Evolutionary conservation across 2,329 filamentous ascomycete species (phyloP), one percentile per base, ranked within the genome.

Genomic region (Xenoacremonium recifei): DNA sequence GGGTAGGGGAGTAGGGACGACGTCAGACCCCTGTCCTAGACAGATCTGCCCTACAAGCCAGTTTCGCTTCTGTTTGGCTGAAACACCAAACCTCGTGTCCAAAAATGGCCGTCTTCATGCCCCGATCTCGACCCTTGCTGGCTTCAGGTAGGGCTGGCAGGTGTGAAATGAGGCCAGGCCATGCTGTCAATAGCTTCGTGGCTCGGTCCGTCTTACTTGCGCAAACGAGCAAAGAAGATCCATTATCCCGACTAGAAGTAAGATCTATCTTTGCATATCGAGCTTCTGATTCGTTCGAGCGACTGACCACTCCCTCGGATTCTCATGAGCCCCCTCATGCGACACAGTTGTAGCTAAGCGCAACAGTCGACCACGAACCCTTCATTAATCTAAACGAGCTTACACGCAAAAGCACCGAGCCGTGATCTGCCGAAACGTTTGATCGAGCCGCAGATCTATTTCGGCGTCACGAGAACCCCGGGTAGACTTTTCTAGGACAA

Each of bases 51-150:
- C 38, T 40, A 45, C 42, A 49, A 39, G 44, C 40, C 39, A 30
- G 40, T 48, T 27, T 35, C 40, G 30, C 44, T 47, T 54, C 47
- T 53, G 47, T 49, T 53, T 58, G 54, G 55, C 30, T 49, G 43
- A 50, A 48, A 50, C 40, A 16, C 39, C 38, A 44, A 53, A 57
- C 36, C 58, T 64, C 61, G 60, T 64, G 59, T 63, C 57, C 61
- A 37, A 50, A 62, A 60, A 56, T 58, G 61, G 58, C 39, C 50
- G 44, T 47, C 46, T 40, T 47, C 47, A 44, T 48, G 40, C 32
- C 37, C 35, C 36, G 47, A 19, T 20, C 30, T 34, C 21, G 23
- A 15, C 42, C 45, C 44, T 37, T 38, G 41, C 35, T 29, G 18
- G 31, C 35, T 21, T 35, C 23, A 40, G 36, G 45, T 43, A 49